Evolutionary conservation across 768 basidiomycete genomes (phyloP).

Genomic region (Tephrocybe sp.): DNA sequence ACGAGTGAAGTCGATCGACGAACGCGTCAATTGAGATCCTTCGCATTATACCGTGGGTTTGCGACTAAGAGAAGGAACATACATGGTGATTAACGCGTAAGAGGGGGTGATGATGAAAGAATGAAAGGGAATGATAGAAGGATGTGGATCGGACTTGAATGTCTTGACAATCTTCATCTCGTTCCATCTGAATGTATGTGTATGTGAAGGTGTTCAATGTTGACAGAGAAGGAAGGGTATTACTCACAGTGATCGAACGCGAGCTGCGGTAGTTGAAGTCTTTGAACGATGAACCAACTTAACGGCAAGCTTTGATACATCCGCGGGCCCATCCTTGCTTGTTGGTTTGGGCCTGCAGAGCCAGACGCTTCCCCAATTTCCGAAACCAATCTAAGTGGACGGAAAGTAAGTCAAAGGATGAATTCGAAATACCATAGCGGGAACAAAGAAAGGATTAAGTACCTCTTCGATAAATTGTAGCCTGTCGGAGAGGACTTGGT

Average conservation of each 20-base stretch:
- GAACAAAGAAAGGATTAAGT: slow-evolving; percentile 15
- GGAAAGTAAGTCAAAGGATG: slow-evolving; percentile 5
- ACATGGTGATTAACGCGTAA: slow-evolving; percentile 93
- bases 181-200: slow-evolving; percentile 70
- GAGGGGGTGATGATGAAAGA: slow-evolving; percentile 91
- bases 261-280: slow-evolving; percentile 80
- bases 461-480: slow-evolving; percentile 78
- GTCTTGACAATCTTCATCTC: slow-evolving; percentile 95
- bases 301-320: slow-evolving; percentile 68
- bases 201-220: slow-evolving; percentile 5
- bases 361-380: slow-evolving; percentile 95
- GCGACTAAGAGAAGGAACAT: slow-evolving; percentile 28
- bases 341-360: slow-evolving; percentile 61
- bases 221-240: not conserved
- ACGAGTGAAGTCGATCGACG: slow-evolving; percentile 3
- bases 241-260: slow-evolving; percentile 82
- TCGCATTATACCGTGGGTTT: not conserved
- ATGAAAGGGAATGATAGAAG: slow-evolving; percentile 89
- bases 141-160: slow-evolving; percentile 83
- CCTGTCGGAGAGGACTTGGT: slow-evolving; percentile 66
- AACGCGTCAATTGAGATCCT: slow-evolving; percentile 6
- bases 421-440: slow-evolving; percentile 8
- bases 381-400: slow-evolving; percentile 71
- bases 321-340: slow-evolving; percentile 31
- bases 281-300: slow-evolving; percentile 92